These are phyloP conservation scores for Arthrobotrys pseudoclavata DNA, from an alignment of 2,329 filamentous ascomycete genomes.

Conservation along the genomic window DNA sequence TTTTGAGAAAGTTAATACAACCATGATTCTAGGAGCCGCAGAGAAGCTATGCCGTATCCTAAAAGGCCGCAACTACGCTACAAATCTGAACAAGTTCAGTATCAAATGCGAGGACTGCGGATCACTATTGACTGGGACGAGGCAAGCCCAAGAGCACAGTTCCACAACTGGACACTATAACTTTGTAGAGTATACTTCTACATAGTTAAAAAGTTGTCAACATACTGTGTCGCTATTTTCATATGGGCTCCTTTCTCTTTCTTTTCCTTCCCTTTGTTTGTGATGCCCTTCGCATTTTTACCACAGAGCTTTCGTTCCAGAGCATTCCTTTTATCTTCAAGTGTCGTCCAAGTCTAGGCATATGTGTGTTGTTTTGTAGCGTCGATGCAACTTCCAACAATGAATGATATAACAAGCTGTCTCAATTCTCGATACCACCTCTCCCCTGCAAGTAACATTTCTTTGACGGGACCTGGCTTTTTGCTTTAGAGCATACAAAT, in stretches of 20 bases:
- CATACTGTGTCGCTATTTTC: neutral
- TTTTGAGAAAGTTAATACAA: slow-evolving; percentile 68
- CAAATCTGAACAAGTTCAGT: slow-evolving; percentile 84
- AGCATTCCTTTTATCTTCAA: neutral
- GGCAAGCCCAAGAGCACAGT: slow-evolving; percentile 75
- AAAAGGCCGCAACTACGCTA: slow-evolving; percentile 83
- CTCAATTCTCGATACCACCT: neutral
- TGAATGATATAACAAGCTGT: neutral
- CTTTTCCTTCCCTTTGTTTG: neutral
- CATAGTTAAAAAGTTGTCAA: neutral
- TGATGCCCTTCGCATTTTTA: neutral
- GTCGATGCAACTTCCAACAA: slow-evolving; percentile 34
- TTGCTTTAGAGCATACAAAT: neutral
- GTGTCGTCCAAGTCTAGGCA: neutral
- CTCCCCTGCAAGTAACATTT: neutral
- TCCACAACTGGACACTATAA: slow-evolving; percentile 73
- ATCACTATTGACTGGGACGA: slow-evolving; percentile 77
- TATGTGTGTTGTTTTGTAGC: slow-evolving; percentile 37
- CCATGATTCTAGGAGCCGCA: slow-evolving; percentile 80
- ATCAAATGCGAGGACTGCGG: slow-evolving; percentile 82
- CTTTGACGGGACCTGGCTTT: neutral
- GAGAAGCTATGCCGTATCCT: slow-evolving; percentile 76
- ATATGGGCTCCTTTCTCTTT: no score
- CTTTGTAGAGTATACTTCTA: slow-evolving; percentile 66
- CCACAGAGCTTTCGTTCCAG: neutral